Evolutionary conservation across 768 basidiomycete species (phyloP).

Genomic region (Leccinum variicolor): DNA sequence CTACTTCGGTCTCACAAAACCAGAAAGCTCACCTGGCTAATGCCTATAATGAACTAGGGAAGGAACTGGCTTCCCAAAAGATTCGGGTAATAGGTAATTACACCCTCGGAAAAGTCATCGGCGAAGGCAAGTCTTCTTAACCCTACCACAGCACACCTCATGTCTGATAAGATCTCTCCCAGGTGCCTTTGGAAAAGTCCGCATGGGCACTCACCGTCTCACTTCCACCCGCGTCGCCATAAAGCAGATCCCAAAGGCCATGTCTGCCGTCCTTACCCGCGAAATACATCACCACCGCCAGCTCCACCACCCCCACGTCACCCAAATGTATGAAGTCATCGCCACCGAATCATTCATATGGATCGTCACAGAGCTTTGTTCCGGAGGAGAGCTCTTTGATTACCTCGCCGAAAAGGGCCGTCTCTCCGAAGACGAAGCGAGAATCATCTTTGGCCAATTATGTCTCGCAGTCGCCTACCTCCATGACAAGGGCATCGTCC

Average conservation of each 20-base stretch:
- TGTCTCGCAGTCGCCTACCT: constrained; percentile 92
- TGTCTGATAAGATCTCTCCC: constrained; percentile 22
- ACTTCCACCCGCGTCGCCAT: constrained; percentile 91
- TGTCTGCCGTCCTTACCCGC: constrained; percentile 87
- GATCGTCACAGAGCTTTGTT: constrained; percentile 97
- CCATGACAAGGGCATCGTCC: constrained; percentile 90
- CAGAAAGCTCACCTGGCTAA: constrained; percentile 87
- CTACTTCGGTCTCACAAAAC: constrained; percentile 64
- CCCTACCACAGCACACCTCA: constrained; percentile 7
- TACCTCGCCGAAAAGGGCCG: constrained; percentile 95
- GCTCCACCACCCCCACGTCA: constrained; percentile 92
- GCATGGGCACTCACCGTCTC: constrained; percentile 90
- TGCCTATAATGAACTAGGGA: constrained; percentile 96
- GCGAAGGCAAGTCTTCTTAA: constrained; percentile 67
- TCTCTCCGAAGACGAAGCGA: constrained; percentile 78
- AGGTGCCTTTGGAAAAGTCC: constrained; percentile 96
- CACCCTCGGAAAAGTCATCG: constrained; percentile 89
- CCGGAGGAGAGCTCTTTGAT: constrained; percentile 96
- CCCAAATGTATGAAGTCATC: constrained; percentile 96
- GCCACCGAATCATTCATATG: constrained; percentile 95
- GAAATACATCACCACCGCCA: constrained; percentile 99
- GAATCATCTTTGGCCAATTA: constrained; percentile 91
- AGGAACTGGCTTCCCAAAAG: constrained; percentile 88
- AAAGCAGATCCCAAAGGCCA: constrained; percentile 95
- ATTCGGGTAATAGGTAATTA: constrained; percentile 93